These are phyloP conservation scores for Fusarium nodosum DNA, from an alignment of 2,329 filamentous ascomycete species.

Conservation along the genomic window DNA sequence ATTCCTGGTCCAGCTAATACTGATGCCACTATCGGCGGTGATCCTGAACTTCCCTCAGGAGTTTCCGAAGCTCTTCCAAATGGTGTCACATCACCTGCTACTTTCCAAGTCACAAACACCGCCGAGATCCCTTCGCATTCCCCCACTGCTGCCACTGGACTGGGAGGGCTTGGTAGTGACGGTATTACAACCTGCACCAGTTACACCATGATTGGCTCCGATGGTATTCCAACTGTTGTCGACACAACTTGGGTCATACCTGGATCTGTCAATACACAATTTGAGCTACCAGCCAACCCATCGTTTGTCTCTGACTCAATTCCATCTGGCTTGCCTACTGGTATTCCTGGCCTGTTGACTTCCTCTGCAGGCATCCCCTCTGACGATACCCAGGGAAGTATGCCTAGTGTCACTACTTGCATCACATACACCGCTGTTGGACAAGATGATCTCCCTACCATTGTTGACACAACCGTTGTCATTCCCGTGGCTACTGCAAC, in stretches of 20 bases:
- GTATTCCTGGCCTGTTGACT: constrained; percentile 42
- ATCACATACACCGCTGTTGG: constrained; percentile 51
- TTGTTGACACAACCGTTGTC: constrained; percentile 52
- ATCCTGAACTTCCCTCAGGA: constrained; percentile 22
- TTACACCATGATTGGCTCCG: constrained; percentile 43
- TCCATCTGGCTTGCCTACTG: constrained; percentile 46
- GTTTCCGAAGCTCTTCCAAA: constrained; percentile 37
- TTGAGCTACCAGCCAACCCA: constrained; percentile 35
- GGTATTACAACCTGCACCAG: constrained; percentile 45
- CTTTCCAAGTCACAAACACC: constrained; percentile 20
- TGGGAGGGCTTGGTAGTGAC: constrained; percentile 18
- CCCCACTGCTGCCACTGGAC: constrained; percentile 16
- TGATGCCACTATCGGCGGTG: constrained; percentile 29
- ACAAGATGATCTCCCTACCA: constrained; percentile 49
- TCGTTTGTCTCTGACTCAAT: constrained; percentile 40
- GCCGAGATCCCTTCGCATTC: constrained; percentile 19
- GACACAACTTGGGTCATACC: constrained; percentile 53
- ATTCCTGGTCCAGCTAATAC: constrained; percentile 46
- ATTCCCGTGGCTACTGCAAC: constrained; percentile 43
- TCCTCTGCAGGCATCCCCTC: constrained; percentile 22
- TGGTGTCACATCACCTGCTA: constrained; percentile 26
- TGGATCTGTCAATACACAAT: constrained; percentile 40
- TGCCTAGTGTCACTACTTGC: constrained; percentile 49
- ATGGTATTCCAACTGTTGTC: constrained; percentile 50
- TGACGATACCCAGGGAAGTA: background rate